phyloP scores from a whole-genome alignment of 2,329 filamentous ascomycete species.

The Grosmannia huntii region DNA sequence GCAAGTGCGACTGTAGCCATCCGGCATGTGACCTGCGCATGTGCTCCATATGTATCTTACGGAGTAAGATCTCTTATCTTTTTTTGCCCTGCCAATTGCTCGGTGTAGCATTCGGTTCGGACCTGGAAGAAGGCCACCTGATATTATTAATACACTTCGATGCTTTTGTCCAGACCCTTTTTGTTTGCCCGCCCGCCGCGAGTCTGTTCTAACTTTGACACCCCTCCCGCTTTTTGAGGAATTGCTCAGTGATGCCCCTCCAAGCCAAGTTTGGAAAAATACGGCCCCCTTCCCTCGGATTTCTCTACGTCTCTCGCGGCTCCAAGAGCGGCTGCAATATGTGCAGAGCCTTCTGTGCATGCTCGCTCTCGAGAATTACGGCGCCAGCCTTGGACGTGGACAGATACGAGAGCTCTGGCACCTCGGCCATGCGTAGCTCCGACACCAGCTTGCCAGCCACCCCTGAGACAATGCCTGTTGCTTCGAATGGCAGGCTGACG shows the following conservation, averaged over 20 bases:
- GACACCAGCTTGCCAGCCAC: conserved; percentile 74
- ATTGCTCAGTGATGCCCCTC: neutral
- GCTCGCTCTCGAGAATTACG: conserved; percentile 69
- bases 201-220: too few relatives aligned
- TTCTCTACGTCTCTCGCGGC: neutral
- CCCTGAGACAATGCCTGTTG: conserved; percentile 89
- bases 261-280: neutral
- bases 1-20: too few relatives aligned
- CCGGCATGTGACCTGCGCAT: too few relatives aligned
- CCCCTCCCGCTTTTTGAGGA: neutral
- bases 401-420: conserved; percentile 76
- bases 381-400: conserved; percentile 81
- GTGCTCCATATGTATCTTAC: too few relatives aligned
- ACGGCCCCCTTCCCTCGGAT: conserved; percentile 5
- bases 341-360: conserved; percentile 59
- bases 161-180: too few relatives aligned
- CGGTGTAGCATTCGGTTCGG: too few relatives aligned
- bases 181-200: too few relatives aligned
- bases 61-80: too few relatives aligned
- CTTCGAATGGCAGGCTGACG: conserved; percentile 66
- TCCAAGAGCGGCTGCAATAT: conserved; percentile 46
- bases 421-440: conserved; percentile 44
- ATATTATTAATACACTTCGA: too few relatives aligned
- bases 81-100: too few relatives aligned
- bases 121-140: too few relatives aligned